Evolutionary conservation across 306 rosid genomes (phyloP).

Genomic region (Lathyrus sativus): DNA sequence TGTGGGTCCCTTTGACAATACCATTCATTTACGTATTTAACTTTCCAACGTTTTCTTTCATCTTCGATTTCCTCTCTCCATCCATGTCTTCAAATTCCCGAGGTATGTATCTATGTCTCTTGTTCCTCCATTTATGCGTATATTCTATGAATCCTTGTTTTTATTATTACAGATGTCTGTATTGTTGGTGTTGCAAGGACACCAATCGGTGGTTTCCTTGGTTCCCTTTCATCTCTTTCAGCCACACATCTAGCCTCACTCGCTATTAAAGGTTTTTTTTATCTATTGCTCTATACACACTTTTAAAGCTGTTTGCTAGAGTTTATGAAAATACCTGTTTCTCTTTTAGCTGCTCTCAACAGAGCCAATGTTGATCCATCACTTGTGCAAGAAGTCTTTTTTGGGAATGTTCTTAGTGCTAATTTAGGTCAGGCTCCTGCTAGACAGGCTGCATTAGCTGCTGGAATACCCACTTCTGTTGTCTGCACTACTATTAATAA

Average conservation of each 20-base stretch:
- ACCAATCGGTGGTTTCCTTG: slow-evolving; percentile 84
- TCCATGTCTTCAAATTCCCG: too few species aligned
- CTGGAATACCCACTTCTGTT: slow-evolving; percentile 79
- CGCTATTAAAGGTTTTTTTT: slow-evolving; percentile 52
- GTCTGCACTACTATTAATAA: slow-evolving; percentile 91
- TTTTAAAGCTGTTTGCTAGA: neutral
- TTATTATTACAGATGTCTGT: slow-evolving; percentile 64
- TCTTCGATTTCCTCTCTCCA: too few species aligned
- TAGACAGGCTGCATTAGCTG: slow-evolving; percentile 91
- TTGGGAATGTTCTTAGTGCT: slow-evolving; percentile 91
- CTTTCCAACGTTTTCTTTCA: too few species aligned
- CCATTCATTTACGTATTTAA: too few species aligned
- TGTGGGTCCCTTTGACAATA: too few species aligned
- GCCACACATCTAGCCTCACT: slow-evolving; percentile 85
- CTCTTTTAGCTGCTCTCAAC: slow-evolving; percentile 68
- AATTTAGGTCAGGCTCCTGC: slow-evolving; percentile 98
- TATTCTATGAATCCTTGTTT: neutral
- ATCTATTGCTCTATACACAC: too few species aligned
- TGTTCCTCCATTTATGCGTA: too few species aligned
- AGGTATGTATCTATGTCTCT: too few species aligned
- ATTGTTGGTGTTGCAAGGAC: slow-evolving; percentile 93
- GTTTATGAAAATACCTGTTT: slow-evolving; percentile 4
- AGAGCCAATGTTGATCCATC: slow-evolving; percentile 83
- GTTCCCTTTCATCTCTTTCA: slow-evolving; percentile 78
- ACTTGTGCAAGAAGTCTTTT: slow-evolving; percentile 90